Conservation (phyloP, 352 stramenopile genomes). For the Thalassiosira mediterranea region DNA sequence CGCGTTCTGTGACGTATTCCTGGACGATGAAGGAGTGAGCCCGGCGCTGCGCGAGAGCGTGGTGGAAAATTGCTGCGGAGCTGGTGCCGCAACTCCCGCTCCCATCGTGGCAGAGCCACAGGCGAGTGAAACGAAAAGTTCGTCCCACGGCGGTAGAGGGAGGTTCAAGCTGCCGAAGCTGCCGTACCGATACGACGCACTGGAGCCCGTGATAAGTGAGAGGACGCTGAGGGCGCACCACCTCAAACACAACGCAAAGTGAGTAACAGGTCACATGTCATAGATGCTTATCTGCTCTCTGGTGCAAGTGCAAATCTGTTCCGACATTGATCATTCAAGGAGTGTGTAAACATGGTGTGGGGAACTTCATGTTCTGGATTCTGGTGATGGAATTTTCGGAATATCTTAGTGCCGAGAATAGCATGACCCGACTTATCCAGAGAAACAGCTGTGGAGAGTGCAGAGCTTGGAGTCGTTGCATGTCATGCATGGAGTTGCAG, state of each 20-base stretch:
- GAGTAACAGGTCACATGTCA: too few species aligned
- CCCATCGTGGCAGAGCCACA: neutral
- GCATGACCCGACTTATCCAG: neutral
- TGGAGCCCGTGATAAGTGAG: constrained; percentile 54
- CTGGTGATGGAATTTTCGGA: too few species aligned
- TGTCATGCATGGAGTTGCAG: neutral
- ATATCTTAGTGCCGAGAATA: too few species aligned
- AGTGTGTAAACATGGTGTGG: too few species aligned
- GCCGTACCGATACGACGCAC: constrained; percentile 52
- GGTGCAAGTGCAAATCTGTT: too few species aligned
- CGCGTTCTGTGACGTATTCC: constrained; percentile 77
- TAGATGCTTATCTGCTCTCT: too few species aligned
- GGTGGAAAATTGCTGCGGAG: constrained; percentile 61
- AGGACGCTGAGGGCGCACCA: constrained; percentile 88
- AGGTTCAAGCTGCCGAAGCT: constrained; percentile 42
- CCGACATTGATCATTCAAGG: too few species aligned
- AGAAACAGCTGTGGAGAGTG: neutral
- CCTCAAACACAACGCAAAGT: constrained; percentile 92
- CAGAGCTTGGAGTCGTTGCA: neutral
- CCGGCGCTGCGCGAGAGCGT: constrained; percentile 51
- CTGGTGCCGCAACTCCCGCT: constrained; percentile 2
- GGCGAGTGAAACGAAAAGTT: neutral
- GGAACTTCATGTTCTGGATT: too few species aligned
- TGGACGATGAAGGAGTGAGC: constrained; percentile 74
- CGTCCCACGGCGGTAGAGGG: too few species aligned